These are phyloP conservation scores for Helianthus annuus DNA, from an alignment of 129 eudicot species.

Conservation along the genomic window HanXRQr2.0-SUNRISE NC_035441.2:130405971-130406470, in stretches of 20 bases:
- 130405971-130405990: conserved; percentile 79
- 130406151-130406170: conserved; percentile 81
- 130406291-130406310: conserved; percentile 30
- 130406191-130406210: conserved; percentile 42
- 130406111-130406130: conserved; percentile 35
- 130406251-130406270: conserved; percentile 40
- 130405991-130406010: conserved; percentile 72
- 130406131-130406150: conserved; percentile 57
- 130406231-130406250: conserved; percentile 42
- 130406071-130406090: conserved; percentile 39
- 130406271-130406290: conserved; percentile 35
- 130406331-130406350: conserved; percentile 41
- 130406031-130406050: conserved; percentile 55
- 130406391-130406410: no score
- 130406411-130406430: no score
- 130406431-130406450: no score
- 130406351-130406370: background rate
- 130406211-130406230: conserved; percentile 55
- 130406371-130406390: no score
- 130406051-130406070: conserved; percentile 49
- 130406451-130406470: no score
- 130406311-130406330: conserved; percentile 29
- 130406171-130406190: conserved; percentile 41
- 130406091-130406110: conserved; percentile 46
- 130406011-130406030: conserved; percentile 61